phyloP scores from a whole-genome alignment of 768 basidiomycete species.

The Podaxis sp. region DNA sequence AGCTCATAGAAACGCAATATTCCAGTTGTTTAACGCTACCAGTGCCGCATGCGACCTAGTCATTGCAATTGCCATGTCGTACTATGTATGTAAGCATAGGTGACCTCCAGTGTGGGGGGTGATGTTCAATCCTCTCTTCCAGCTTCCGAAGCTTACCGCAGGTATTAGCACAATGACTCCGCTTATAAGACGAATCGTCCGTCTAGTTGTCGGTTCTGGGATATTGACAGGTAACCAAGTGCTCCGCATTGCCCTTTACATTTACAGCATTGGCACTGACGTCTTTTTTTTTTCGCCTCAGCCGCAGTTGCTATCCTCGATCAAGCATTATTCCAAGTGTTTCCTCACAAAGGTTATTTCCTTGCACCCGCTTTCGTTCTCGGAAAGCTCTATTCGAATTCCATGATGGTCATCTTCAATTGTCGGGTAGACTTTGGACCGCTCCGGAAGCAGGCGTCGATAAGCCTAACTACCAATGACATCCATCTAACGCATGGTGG shows the following conservation, averaged over 20 bases:
- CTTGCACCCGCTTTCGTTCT: conserved; percentile 16
- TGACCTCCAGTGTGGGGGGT: too few relatives aligned
- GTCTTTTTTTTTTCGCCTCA: conserved; percentile 6
- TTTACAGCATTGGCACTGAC: background rate
- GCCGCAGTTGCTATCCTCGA: conserved; percentile 18
- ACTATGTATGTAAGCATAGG: conserved; percentile 17
- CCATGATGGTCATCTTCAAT: conserved; percentile 3
- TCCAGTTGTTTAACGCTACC: conserved; percentile 19
- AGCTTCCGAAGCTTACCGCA: background rate
- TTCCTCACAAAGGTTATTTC: conserved; percentile 16
- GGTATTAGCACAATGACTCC: conserved; percentile 13
- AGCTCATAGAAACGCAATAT: background rate
- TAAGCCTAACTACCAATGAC: background rate
- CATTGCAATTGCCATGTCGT: conserved; percentile 18
- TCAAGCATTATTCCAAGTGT: conserved; percentile 15
- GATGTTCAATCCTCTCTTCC: background rate
- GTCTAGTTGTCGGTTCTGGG: conserved; percentile 19
- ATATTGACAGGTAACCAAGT: background rate
- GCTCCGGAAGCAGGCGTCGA: background rate
- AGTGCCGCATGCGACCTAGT: conserved; percentile 20
- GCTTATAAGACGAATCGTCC: conserved; percentile 6
- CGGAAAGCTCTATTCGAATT: conserved; percentile 21
- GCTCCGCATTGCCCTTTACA: background rate
- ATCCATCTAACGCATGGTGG: background rate
- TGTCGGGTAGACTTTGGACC: background rate